Conservation (phyloP, 1,139 yeast species). For the Yamadazyma aaseri region DNA sequence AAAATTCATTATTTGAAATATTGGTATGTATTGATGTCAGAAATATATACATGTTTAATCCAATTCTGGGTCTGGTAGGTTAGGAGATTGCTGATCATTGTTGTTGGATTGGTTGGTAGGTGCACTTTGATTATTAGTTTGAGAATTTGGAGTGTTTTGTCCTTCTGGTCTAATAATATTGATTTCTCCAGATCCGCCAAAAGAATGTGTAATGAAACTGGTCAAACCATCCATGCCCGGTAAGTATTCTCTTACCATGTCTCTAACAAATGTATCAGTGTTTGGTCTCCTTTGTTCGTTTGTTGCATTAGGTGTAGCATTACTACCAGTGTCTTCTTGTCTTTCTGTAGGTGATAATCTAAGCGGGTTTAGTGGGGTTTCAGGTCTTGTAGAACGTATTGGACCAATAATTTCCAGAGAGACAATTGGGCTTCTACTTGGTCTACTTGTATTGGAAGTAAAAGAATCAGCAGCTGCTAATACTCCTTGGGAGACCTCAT, state of each 20-base stretch:
- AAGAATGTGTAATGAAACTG: constrained; percentile 14
- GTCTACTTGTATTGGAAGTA: constrained; percentile 4
- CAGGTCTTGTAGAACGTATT: not conserved
- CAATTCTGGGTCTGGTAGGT: constrained; percentile 5
- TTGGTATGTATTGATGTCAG: too few relatives aligned
- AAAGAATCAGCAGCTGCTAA: constrained; percentile 24
- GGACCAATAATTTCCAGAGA: constrained; percentile 7
- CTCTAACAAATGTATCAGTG: constrained; percentile 5
- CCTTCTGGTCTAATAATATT: not conserved
- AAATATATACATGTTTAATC: constrained; percentile 5
- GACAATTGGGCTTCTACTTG: constrained; percentile 5
- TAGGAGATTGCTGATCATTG: not conserved
- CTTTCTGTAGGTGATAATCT: not conserved
- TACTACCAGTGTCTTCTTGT: not conserved
- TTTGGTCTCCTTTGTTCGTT: not conserved
- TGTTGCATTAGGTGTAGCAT: not conserved
- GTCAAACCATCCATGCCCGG: constrained; percentile 14
- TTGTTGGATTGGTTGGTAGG: not conserved
- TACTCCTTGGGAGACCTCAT: constrained; percentile 40
- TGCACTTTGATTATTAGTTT: not conserved
- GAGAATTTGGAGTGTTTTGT: not conserved
- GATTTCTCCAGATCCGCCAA: constrained; percentile 13
- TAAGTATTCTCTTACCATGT: constrained; percentile 8
- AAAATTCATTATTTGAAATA: not conserved
- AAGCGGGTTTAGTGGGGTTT: not conserved